Evolutionary conservation across 2,329 filamentous ascomycete genomes (phyloP), one percentile per base, ranked within the genome.

Genomic region (Orbilia quercus): DNA sequence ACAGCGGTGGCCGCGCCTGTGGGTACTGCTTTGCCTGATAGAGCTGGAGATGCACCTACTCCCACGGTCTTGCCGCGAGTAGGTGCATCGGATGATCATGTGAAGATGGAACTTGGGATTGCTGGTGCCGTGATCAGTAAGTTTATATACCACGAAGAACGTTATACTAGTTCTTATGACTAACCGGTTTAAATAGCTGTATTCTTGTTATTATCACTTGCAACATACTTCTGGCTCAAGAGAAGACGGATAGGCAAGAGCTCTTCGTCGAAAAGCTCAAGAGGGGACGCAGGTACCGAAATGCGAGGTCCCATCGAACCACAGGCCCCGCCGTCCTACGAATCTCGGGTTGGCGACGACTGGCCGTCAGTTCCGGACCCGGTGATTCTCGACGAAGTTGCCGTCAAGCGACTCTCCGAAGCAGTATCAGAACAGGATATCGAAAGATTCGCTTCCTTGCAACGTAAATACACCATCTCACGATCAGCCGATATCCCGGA

Each of bases 391-490:
- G 50, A 42, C 54, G 16, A 51, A 4, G 36, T 16, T 28, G 55
- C 51, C 54, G 50, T 66, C 16, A 73, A 66, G 28, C 59, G 60
- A 53, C 40, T 64, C 14, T 72, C 66, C 2, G 53, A 64, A 38
- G 36, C 44, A 6, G 51, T 73, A 6, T 59, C 59, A 18, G 25
- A 36, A 9, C 31, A 40, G 31, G 69, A 73, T n/a, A 42, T 73
- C 28, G 69, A 73, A 18, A 47, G 69, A 25, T 66, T 73, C 42
- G 48, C 45, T 44, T 44, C 69, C 40, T 16, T 73, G 16, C 48
- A 60, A 36, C 69, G 69, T 23, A 73, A 73, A 65, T 73, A 73
- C 55, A 73, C 69, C 38, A 73, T 73, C 55, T 66, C 69, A 20
- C 38, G 69, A 28, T 51, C 47, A n/a, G 34, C 54, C 11, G 67